Conservation (phyloP, 768 basidiomycete genomes). For the Agaricus blazei region DNA sequence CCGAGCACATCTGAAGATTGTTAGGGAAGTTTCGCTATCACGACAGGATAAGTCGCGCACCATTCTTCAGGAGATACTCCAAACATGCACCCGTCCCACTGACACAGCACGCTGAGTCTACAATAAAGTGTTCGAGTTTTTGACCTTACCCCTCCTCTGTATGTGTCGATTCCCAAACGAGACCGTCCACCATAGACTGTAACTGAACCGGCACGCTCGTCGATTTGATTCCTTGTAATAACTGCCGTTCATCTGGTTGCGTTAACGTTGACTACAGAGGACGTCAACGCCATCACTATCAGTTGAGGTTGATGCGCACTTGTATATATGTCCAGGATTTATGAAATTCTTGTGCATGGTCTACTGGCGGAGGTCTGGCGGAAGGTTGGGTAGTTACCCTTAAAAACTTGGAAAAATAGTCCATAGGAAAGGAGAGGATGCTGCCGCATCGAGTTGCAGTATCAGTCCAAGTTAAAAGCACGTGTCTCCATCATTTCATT, state of each 20-base stretch:
- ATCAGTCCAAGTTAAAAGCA: background rate
- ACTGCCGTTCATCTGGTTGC: constrained; percentile 85
- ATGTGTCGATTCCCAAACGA: constrained; percentile 81
- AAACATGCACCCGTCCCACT: constrained; percentile 87
- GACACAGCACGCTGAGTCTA: constrained; percentile 9
- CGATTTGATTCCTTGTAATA: constrained; percentile 71
- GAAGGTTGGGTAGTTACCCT: constrained; percentile 35
- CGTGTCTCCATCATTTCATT: constrained; percentile 1
- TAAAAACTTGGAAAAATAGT: constrained; percentile 85
- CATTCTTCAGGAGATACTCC: constrained; percentile 89
- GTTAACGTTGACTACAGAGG: constrained; percentile 66
- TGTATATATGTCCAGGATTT: constrained; percentile 73
- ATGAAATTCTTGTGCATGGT: constrained; percentile 70
- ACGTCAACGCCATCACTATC: background rate
- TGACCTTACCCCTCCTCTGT: constrained; percentile 80
- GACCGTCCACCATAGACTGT: constrained; percentile 75
- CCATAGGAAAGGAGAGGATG: constrained; percentile 41
- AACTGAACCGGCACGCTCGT: constrained; percentile 79
- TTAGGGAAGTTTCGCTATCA: constrained; percentile 1
- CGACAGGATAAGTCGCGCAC: constrained; percentile 28
- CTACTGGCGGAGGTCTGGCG: constrained; percentile 45
- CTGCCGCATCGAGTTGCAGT: background rate
- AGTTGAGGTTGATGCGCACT: constrained; percentile 30
- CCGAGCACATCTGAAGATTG: constrained; percentile 65
- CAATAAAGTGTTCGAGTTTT: background rate